Percentiles rank a stretch among this genome's conserved stretches.
These are phyloP conservation scores for Rhodotorula kratochvilovae DNA, from an alignment of 768 basidiomycete genomes.

Conservation along the genomic window DNA sequence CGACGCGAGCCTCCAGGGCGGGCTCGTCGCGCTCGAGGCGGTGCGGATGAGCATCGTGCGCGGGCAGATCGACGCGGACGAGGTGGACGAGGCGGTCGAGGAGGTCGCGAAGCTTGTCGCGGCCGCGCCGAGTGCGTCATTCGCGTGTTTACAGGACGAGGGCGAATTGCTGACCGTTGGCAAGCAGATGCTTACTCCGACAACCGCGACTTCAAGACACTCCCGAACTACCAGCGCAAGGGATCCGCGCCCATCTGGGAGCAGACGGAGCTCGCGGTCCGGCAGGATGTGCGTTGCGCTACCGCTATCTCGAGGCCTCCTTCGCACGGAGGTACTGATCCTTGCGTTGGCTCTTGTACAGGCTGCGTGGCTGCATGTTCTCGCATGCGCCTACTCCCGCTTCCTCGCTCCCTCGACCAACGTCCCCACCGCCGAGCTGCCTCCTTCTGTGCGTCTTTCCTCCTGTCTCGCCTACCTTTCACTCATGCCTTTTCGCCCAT, in stretches of 20 bases:
- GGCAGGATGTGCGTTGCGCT: conserved; percentile 57
- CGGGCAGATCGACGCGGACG: conserved; percentile 63
- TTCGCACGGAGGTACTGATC: too few species aligned
- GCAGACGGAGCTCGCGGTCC: conserved; percentile 65
- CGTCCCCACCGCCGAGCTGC: neutral
- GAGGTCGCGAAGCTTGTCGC: conserved; percentile 79
- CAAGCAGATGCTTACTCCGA: conserved; percentile 55
- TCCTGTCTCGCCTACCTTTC: neutral
- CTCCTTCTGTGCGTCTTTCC: neutral
- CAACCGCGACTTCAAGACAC: conserved; percentile 76
- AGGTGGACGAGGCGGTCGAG: conserved; percentile 64
- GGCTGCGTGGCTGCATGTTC: conserved; percentile 67
- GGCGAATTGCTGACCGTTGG: neutral
- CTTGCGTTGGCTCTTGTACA: conserved; percentile 47
- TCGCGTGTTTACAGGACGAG: neutral
- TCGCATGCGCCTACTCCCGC: conserved; percentile 72
- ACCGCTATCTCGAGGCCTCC: too few species aligned
- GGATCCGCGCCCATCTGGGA: conserved; percentile 56
- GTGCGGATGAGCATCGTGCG: conserved; percentile 75
- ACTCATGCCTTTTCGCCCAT: neutral
- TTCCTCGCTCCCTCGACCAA: conserved; percentile 1
- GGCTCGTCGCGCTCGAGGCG: conserved; percentile 63
- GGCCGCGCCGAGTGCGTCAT: conserved; percentile 53
- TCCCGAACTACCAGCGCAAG: conserved; percentile 72
- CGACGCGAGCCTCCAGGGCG: conserved; percentile 73